A percentile compares a stretch with the other conserved stretches of the same genome.
Conservation (phyloP, 108 stramenopile species). For the Skeletonema menzelii region DNA sequence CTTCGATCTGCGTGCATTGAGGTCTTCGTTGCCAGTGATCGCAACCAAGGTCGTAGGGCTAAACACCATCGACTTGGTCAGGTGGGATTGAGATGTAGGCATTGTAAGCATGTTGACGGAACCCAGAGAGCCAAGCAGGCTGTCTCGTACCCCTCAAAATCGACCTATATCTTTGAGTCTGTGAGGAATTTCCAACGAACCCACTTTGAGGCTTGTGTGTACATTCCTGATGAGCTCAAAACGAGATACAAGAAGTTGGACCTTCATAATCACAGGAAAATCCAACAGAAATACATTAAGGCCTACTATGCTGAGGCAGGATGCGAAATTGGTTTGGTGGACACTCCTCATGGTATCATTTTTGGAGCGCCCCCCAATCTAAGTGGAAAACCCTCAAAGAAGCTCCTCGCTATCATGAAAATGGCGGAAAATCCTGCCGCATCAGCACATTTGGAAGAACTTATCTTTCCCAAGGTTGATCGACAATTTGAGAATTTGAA, state of each 20-base stretch:
- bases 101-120: not conserved
- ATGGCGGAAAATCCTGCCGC: not conserved
- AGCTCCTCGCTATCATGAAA: not conserved
- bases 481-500: not conserved
- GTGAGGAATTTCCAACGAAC: conserved; percentile 1
- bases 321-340: conserved; percentile 14
- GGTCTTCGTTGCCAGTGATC: not conserved
- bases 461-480: conserved; percentile 7
- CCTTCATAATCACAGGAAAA: not conserved
- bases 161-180: not conserved
- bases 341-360: conserved; percentile 19
- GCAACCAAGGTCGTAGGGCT: not conserved
- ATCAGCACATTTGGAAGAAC: not conserved
- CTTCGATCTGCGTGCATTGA: conserved; percentile 16
- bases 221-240: not conserved
- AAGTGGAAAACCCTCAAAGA: conserved; percentile 6
- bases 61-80: not conserved
- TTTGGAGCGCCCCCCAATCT: conserved; percentile 14
- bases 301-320: conserved; percentile 20
- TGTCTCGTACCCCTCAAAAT: conserved; percentile 2
- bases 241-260: not conserved
- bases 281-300: conserved; percentile 8
- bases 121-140: not conserved
- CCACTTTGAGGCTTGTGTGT: not conserved
- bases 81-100: not conserved